Conservation (phyloP, 208 protist genomes). For the Entamoeba dispar region DNA sequence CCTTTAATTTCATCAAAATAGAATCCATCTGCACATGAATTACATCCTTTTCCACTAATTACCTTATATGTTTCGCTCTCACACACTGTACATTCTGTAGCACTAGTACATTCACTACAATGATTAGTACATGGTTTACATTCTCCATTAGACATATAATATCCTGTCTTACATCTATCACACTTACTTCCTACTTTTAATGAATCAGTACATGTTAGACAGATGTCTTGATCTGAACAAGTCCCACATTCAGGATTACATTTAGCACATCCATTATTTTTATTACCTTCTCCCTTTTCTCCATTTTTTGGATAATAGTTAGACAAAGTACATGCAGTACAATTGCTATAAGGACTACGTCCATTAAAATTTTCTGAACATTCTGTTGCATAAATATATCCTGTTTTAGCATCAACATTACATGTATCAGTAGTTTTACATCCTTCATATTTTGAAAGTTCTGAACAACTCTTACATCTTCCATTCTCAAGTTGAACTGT, state of each 20-base stretch:
- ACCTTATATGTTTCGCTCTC: neutral
- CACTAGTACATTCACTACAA: neutral
- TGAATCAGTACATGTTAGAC: neutral
- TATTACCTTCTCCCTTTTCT: neutral
- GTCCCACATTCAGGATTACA: neutral
- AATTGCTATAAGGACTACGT: neutral
- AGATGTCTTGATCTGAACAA: neutral
- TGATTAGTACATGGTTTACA: neutral
- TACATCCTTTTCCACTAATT: neutral
- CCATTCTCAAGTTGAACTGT: too few species aligned
- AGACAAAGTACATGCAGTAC: neutral
- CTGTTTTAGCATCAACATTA: too few species aligned
- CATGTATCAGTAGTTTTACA: too few species aligned
- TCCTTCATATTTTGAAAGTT: too few species aligned
- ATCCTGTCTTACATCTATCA: neutral
- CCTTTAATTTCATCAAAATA: neutral
- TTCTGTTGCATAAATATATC: too few species aligned
- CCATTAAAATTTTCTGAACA: too few species aligned
- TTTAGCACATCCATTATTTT: neutral
- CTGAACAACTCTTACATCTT: too few species aligned
- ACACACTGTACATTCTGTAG: neutral
- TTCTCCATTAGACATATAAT: neutral
- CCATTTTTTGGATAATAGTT: neutral
- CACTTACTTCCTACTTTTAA: neutral
- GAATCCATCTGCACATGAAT: neutral